Evolutionary conservation across 1,284 basidiomycete genomes (phyloP).

Genomic region (Heterobasidion occidentale): DNA sequence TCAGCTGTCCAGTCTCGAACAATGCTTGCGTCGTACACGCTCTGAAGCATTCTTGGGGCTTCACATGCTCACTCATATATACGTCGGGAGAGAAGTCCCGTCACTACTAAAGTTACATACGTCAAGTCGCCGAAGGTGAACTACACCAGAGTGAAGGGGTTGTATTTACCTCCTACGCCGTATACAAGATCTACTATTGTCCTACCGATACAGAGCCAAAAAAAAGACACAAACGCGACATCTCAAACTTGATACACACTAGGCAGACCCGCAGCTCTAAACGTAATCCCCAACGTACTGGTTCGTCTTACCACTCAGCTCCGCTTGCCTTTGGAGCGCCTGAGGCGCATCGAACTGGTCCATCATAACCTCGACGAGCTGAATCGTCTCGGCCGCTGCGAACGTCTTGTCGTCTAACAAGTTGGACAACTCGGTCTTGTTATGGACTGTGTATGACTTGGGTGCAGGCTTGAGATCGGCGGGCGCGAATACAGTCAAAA

Average conservation of each 20-base stretch:
- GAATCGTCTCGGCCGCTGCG: conserved; percentile 52
- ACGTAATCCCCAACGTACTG: conserved; percentile 17
- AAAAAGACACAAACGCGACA: not conserved
- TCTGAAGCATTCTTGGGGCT: too few relatives aligned
- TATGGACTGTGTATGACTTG: conserved; percentile 60
- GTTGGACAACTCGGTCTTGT: conserved; percentile 53
- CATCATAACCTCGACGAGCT: conserved; percentile 79
- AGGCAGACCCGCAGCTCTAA: too few relatives aligned
- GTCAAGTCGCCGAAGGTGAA: too few relatives aligned
- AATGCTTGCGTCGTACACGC: too few relatives aligned
- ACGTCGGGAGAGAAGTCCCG: too few relatives aligned
- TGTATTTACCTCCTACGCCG: too few relatives aligned
- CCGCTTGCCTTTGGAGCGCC: conserved; percentile 45
- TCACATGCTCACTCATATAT: too few relatives aligned
- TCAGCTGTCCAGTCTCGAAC: too few relatives aligned
- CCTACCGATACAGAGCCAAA: too few relatives aligned
- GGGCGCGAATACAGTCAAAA: conserved; percentile 45
- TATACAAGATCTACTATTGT: too few relatives aligned
- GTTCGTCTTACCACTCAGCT: conserved; percentile 46
- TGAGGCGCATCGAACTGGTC: conserved; percentile 64
- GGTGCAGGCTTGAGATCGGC: conserved; percentile 42
- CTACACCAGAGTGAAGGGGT: too few relatives aligned
- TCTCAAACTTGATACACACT: not conserved
- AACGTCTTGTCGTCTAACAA: conserved; percentile 58
- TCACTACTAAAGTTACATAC: too few relatives aligned